Percentiles rank a stretch among this genome's conserved stretches.
Evolutionary conservation across 306 rosid species (phyloP).

Genomic region (Biancaea sappan): DNA sequence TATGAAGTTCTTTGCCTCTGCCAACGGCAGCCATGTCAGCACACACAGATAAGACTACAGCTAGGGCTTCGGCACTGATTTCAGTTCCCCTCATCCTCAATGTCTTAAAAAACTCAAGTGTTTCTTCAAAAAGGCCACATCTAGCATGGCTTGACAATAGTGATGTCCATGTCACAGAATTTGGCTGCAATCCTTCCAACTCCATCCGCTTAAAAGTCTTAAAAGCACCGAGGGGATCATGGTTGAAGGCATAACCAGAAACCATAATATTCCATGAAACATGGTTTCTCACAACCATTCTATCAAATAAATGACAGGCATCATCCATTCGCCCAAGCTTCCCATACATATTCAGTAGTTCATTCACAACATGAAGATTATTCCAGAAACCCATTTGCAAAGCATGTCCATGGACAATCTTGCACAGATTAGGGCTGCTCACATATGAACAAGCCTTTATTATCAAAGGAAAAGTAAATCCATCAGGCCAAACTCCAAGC

Average conservation of each 20-base stretch:
- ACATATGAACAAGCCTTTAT: conserved; percentile 53
- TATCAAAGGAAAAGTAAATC: conserved; percentile 74
- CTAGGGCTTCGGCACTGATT: conserved; percentile 68
- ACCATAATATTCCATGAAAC: conserved; percentile 79
- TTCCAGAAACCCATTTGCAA: conserved; percentile 62
- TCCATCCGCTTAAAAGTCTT: conserved; percentile 66
- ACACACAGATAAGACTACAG: conserved; percentile 79
- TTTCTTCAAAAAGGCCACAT: conserved; percentile 56
- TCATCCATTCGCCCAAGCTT: conserved; percentile 59
- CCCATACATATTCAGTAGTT: conserved; percentile 67
- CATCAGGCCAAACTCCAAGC: conserved; percentile 70
- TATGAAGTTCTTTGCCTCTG: conserved; percentile 62
- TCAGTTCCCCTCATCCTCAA: conserved; percentile 57
- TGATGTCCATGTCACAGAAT: conserved; percentile 84
- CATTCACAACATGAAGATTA: conserved; percentile 69
- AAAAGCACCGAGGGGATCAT: conserved; percentile 61
- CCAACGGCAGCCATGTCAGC: conserved; percentile 56
- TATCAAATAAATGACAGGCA: conserved; percentile 62
- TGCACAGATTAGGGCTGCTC: conserved; percentile 39
- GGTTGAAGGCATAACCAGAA: conserved; percentile 69
- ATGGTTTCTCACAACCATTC: conserved; percentile 53
- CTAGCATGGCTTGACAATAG: conserved; percentile 77
- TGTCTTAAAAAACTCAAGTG: conserved; percentile 54
- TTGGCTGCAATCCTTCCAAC: conserved; percentile 59
- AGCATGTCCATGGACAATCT: conserved; percentile 58